These are phyloP conservation scores for Fusarium torulosum DNA, from an alignment of 2,329 filamentous ascomycete species.

Conservation along the genomic window DNA sequence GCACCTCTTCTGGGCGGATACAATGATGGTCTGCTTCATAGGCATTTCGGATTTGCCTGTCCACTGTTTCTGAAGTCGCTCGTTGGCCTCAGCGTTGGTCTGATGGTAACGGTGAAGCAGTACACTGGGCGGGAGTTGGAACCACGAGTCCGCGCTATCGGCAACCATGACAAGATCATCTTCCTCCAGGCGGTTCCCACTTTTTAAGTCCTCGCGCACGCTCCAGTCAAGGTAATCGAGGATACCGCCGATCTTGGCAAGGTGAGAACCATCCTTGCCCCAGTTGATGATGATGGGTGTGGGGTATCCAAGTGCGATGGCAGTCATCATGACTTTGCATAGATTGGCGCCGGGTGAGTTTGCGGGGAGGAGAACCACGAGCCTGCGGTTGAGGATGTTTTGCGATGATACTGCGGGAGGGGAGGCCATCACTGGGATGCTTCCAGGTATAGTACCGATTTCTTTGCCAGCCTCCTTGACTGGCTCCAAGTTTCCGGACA, in stretches of 20 bases:
- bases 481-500: background rate
- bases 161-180: slow-evolving; percentile 48
- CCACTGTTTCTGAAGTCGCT: slow-evolving; percentile 31
- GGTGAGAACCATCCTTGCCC: slow-evolving; percentile 42
- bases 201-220: slow-evolving; percentile 1
- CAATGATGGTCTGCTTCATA: slow-evolving; percentile 46
- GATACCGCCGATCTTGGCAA: slow-evolving; percentile 47
- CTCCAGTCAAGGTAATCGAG: slow-evolving; percentile 47
- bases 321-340: slow-evolving; percentile 48
- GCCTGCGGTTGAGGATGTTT: slow-evolving; percentile 24
- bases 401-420: background rate
- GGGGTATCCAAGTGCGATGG: slow-evolving; percentile 47
- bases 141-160: slow-evolving; percentile 49
- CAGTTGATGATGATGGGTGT: slow-evolving; percentile 49
- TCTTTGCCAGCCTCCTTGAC: background rate
- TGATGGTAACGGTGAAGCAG: slow-evolving; percentile 47
- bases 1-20: slow-evolving; percentile 43
- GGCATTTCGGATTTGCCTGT: slow-evolving; percentile 18
- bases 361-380: slow-evolving; percentile 40
- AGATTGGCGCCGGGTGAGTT: slow-evolving; percentile 41
- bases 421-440: slow-evolving; percentile 7
- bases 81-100: slow-evolving; percentile 33
- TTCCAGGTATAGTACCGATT: background rate
- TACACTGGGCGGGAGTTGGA: slow-evolving; percentile 48
- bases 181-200: slow-evolving; percentile 31